Conservation (phyloP, 164 flowering plant genomes). For the Cinnamomum chago region DNA sequence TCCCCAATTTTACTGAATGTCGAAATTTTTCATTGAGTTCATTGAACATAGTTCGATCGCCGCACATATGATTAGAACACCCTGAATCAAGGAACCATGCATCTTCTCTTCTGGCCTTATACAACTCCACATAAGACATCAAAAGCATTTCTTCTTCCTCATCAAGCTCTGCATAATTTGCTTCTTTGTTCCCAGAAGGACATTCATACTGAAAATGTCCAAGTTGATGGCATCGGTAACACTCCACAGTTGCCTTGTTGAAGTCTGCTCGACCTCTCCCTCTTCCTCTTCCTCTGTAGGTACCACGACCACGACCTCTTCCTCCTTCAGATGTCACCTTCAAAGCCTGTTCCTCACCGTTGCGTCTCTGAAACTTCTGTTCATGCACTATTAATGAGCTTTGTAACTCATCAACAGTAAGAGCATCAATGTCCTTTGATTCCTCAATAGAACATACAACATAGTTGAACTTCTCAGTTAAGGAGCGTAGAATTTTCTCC, state of each 20-base stretch:
- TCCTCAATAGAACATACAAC: no score
- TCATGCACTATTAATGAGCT: no score
- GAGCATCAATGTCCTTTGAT: no score
- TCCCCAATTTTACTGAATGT: conserved; percentile 3
- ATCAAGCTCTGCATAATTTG: conserved; percentile 17
- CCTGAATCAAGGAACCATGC: conserved; percentile 12
- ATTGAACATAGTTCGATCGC: conserved; percentile 1
- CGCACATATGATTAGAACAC: conserved; percentile 9
- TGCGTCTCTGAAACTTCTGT: no score
- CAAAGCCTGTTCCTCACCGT: no score
- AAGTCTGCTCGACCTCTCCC: conserved; percentile 9
- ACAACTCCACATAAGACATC: conserved; percentile 13
- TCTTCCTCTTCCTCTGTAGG: conserved; percentile 15
- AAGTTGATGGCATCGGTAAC: conserved; percentile 4
- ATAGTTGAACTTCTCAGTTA: no score
- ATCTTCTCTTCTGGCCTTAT: conserved; percentile 4
- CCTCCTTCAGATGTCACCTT: no score
- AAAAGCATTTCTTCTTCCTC: conserved; percentile 16
- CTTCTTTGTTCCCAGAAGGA: conserved; percentile 1
- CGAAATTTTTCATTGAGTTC: conserved; percentile 5
- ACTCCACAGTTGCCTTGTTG: conserved; percentile 14
- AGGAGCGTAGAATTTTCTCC: no score
- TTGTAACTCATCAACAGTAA: no score
- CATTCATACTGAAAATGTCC: conserved; percentile 9
- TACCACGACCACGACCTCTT: no score